Evolutionary conservation across 345 rosid genomes (phyloP), one percentile per base, ranked within the genome.

Genomic region (Cardamine chenopodiifolia): DNA sequence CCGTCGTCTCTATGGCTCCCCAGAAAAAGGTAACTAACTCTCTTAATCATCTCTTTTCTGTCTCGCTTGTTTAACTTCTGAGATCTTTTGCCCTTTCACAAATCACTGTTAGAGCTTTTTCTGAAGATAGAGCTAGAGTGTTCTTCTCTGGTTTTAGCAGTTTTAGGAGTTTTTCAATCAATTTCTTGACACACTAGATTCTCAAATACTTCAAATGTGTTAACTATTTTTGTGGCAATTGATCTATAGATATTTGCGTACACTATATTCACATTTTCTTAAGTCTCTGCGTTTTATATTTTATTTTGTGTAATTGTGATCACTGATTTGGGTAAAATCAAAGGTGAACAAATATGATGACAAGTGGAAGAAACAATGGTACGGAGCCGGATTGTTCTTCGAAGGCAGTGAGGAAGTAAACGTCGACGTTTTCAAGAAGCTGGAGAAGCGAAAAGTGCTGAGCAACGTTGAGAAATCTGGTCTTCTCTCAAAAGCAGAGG

Each of bases 391-490:
- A 57, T 73, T 94, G 9, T 94, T 91, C 88, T 82, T 62, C 74
- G 98, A 94, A 71, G 91, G 96, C 29, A 86, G 91, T 62, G 99
- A 94, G 67, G 90, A 88, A 44, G 68, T 91, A 50, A 90, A 91
- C 40, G 82, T 94, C 8, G 97, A 94, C 75, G 95, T 94, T 62
- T 91, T 94, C 85, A 94, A 90, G 92, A 88, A 89, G 75, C 85
- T 95, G 0, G 97, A 95, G 85, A 80, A 95, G 78, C 62, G 88
- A 2, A 91, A 91, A 78, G 97, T 94, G 5, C 79, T 91, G 5
- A 90, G 96, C 87, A 94, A 85, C 62, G 93, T 91, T 11, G 97
- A 90, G 74, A 94, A 90, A 68, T 84, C 98, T 0, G 96, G 97
- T 0, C 79, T 91, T 9, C 81, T 91, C 31, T 88, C 98, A 8